These are phyloP conservation scores for Quercus suber DNA, from an alignment of 306 rosid species.

Conservation along the genomic window DNA sequence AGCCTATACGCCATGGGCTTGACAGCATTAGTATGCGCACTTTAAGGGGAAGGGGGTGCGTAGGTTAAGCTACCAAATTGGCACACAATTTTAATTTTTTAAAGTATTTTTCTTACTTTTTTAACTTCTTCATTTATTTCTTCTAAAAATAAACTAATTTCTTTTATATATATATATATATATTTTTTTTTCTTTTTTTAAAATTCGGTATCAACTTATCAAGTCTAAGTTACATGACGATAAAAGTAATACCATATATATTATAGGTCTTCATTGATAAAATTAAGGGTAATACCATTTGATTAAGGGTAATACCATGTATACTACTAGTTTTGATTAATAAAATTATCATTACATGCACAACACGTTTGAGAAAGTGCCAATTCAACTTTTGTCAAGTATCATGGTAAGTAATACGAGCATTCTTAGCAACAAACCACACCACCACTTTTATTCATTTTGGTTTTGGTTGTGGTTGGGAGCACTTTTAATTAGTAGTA, in stretches of 20 bases:
- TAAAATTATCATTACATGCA: too few relatives aligned
- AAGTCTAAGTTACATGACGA: accelerated
- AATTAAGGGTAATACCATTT: too few relatives aligned
- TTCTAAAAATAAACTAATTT: too few relatives aligned
- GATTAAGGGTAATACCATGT: accelerated
- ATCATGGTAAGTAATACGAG: accelerated
- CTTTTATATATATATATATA: too few relatives aligned
- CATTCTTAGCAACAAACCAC: too few relatives aligned
- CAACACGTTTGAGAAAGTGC: accelerated
- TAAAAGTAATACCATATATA: too few relatives aligned
- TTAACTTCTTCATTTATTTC: too few relatives aligned
- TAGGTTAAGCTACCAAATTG: not conserved
- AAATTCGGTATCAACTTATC: too few relatives aligned
- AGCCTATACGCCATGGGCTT: not conserved
- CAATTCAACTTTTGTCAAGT: too few relatives aligned
- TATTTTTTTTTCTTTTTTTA: too few relatives aligned
- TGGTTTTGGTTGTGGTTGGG: too few relatives aligned
- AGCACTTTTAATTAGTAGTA: not conserved
- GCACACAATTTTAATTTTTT: not conserved
- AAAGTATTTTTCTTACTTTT: not conserved
- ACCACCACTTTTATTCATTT: too few relatives aligned
- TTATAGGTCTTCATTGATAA: accelerated
- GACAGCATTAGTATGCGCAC: not conserved
- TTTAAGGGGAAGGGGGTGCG: not conserved
- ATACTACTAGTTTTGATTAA: accelerated